phyloP scores from a whole-genome alignment of 306 rosid genomes.

The Corylus heterophylla region DNA sequence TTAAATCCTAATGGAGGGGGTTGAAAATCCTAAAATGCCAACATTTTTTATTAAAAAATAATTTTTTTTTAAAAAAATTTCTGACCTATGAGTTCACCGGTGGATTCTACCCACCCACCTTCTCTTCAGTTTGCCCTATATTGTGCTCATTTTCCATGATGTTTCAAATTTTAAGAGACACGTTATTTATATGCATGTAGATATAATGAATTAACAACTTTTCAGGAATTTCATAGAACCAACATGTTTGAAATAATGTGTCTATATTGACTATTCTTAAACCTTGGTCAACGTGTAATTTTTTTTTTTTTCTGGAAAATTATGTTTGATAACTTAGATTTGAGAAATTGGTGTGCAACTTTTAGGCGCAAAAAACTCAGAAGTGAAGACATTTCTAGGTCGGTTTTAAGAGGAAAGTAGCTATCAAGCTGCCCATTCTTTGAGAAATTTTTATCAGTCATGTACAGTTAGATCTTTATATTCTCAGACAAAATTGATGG shows the following conservation, averaged over 20 bases:
- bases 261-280: not conserved
- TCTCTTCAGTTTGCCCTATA: too few species aligned
- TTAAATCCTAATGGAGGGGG: too few species aligned
- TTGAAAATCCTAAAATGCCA: too few species aligned
- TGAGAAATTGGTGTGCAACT: not conserved
- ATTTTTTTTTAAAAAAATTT: too few species aligned
- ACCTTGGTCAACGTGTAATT: not conserved
- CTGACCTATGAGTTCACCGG: too few species aligned
- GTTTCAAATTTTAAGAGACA: not conserved
- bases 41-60: too few species aligned
- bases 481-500: not conserved
- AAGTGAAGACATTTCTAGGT: not conserved
- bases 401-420: not conserved
- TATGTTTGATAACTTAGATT: not conserved
- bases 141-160: too few species aligned
- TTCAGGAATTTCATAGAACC: not conserved
- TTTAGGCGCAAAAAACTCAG: not conserved
- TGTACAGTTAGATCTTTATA: not conserved
- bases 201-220: slow-evolving; percentile 6
- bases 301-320: not conserved
- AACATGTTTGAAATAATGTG: too few species aligned
- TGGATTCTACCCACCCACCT: too few species aligned
- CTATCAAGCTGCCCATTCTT: not conserved
- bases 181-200: not conserved
- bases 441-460: not conserved